These are phyloP conservation scores for Crithidia sp. DNA, from an alignment of 208 protist genomes.

Conservation along the genomic window DNA sequence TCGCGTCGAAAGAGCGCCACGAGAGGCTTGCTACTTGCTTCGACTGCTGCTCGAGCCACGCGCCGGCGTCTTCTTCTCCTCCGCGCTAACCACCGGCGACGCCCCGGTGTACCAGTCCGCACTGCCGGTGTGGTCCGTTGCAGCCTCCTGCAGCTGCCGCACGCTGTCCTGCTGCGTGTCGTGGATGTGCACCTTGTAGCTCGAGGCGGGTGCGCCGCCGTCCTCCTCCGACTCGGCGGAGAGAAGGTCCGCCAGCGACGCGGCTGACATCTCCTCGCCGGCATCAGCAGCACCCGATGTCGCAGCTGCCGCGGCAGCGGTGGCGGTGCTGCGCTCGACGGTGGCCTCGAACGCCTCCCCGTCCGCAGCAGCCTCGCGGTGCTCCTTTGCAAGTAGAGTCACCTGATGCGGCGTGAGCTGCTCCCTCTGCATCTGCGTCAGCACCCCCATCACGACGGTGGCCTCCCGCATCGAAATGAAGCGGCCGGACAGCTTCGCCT, in stretches of 20 bases:
- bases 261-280: conserved; percentile 46
- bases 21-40: neutral
- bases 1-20: no score
- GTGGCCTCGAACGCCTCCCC: conserved; percentile 50
- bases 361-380: conserved; percentile 42
- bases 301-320: neutral
- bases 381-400: conserved; percentile 60
- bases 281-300: conserved; percentile 2
- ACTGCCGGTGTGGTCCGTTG: conserved; percentile 60
- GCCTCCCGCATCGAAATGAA: conserved; percentile 93
- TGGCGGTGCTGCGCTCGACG: conserved; percentile 30
- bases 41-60: conserved; percentile 4
- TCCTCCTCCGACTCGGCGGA: conserved; percentile 42
- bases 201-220: conserved; percentile 1
- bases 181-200: conserved; percentile 55
- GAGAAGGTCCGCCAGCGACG: conserved; percentile 71
- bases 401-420: conserved; percentile 90
- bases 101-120: conserved; percentile 73
- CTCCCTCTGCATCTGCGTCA: conserved; percentile 84
- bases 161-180: conserved; percentile 58
- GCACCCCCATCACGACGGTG: conserved; percentile 80
- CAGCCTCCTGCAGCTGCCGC: conserved; percentile 53
- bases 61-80: conserved; percentile 25
- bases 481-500: conserved; percentile 87
- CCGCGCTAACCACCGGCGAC: conserved; percentile 18